Evolutionary conservation across 768 basidiomycete genomes (phyloP).

Genomic region (Leccinum olivaceopallidum): DNA sequence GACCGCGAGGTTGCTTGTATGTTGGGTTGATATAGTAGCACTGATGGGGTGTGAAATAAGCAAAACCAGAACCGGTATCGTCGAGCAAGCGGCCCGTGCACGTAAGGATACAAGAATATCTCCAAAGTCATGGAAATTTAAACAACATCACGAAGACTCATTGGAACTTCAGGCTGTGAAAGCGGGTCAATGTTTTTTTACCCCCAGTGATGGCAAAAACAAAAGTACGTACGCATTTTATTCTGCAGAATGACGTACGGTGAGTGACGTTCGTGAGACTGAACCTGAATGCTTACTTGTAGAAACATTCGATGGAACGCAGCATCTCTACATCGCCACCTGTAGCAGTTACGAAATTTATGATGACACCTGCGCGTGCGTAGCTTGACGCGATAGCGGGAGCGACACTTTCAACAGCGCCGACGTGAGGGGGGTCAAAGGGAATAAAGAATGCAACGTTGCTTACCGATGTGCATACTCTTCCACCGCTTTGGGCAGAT

Average conservation of each 20-base stretch:
- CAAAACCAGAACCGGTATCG: slow-evolving; percentile 33
- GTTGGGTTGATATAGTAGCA: slow-evolving; percentile 49
- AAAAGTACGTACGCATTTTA: slow-evolving; percentile 77
- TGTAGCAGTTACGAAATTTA: slow-evolving; percentile 97
- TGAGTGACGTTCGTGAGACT: slow-evolving; percentile 14
- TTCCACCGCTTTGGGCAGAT: slow-evolving; percentile 93
- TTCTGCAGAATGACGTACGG: slow-evolving; percentile 42
- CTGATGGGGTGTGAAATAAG: slow-evolving; percentile 38
- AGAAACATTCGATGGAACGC: slow-evolving; percentile 97
- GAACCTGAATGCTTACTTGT: slow-evolving; percentile 61
- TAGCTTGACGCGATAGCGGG: slow-evolving; percentile 85
- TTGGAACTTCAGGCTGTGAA: slow-evolving; percentile 83
- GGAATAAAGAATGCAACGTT: background rate
- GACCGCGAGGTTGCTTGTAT: slow-evolving; percentile 39
- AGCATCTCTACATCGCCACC: slow-evolving; percentile 99
- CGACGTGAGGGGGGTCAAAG: slow-evolving; percentile 10
- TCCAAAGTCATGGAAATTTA: slow-evolving; percentile 46
- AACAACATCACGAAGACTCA: slow-evolving; percentile 87
- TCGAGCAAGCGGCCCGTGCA: slow-evolving; percentile 45
- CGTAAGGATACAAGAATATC: slow-evolving; percentile 82
- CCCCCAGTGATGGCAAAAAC: background rate
- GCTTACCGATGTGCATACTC: slow-evolving; percentile 92
- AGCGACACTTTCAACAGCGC: slow-evolving; percentile 56
- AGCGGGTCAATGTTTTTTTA: slow-evolving; percentile 22
- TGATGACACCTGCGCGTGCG: slow-evolving; percentile 84